These are phyloP conservation scores for Lachancea waltii DNA, from an alignment of 805 yeast species.

Conservation along the genomic window DNA sequence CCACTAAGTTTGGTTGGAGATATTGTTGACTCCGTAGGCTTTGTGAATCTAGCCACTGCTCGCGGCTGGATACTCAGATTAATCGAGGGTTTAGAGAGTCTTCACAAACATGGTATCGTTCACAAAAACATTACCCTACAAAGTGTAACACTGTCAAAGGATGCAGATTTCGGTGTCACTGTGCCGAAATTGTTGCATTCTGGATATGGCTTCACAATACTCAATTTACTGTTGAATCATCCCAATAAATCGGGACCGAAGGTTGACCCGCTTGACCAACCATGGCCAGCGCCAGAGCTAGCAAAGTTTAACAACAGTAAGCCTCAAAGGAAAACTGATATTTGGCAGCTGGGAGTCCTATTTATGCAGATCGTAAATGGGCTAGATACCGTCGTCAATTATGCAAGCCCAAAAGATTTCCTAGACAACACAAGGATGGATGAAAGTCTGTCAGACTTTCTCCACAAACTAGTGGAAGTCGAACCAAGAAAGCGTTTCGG, in stretches of 20 bases:
- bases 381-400: slow-evolving; percentile 46
- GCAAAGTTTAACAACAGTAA: slow-evolving; percentile 33
- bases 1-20: slow-evolving; percentile 55
- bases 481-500: slow-evolving; percentile 69
- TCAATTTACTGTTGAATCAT: slow-evolving; percentile 35
- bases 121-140: slow-evolving; percentile 65
- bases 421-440: slow-evolving; percentile 43
- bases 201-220: slow-evolving; percentile 47
- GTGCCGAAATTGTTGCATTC: slow-evolving; percentile 55
- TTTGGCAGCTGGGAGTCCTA: slow-evolving; percentile 86
- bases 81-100: slow-evolving; percentile 73
- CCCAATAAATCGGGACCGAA: slow-evolving; percentile 31
- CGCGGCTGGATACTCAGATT: slow-evolving; percentile 85
- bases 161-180: slow-evolving; percentile 47
- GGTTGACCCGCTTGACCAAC: slow-evolving; percentile 17
- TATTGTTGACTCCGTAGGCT: slow-evolving; percentile 58
- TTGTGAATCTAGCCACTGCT: slow-evolving; percentile 65
- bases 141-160: slow-evolving; percentile 48
- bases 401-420: slow-evolving; percentile 58
- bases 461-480: slow-evolving; percentile 56
- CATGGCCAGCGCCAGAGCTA: slow-evolving; percentile 82
- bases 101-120: slow-evolving; percentile 78
- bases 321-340: slow-evolving; percentile 77
- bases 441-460: slow-evolving; percentile 57
- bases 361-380: slow-evolving; percentile 65